Conservation (phyloP, 306 rosid species). For the Nissolia schottii region DNA sequence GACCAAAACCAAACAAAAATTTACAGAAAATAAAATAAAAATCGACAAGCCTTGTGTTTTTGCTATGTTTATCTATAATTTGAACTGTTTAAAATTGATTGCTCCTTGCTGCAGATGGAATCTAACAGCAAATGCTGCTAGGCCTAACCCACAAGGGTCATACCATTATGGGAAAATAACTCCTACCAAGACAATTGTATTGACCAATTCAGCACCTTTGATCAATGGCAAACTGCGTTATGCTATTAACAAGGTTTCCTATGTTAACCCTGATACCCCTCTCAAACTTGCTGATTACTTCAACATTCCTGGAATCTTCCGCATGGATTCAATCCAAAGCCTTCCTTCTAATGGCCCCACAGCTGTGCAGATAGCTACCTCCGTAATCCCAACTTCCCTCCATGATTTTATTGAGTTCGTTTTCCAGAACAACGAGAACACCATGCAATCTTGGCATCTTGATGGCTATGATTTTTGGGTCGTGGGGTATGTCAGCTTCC, state of each 20-base stretch:
- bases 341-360: slow-evolving; percentile 64
- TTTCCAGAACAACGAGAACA: slow-evolving; percentile 73
- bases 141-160: slow-evolving; percentile 98
- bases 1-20: neutral
- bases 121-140: slow-evolving; percentile 94
- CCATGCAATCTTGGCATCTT: slow-evolving; percentile 86
- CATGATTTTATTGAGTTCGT: slow-evolving; percentile 87
- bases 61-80: neutral
- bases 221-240: slow-evolving; percentile 76
- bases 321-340: slow-evolving; percentile 50
- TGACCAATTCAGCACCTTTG: slow-evolving; percentile 69
- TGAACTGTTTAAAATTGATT: neutral
- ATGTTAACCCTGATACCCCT: slow-evolving; percentile 76
- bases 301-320: slow-evolving; percentile 82
- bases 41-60: neutral
- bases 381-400: slow-evolving; percentile 54
- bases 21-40: too few relatives aligned
- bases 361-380: slow-evolving; percentile 49
- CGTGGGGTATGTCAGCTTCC: slow-evolving; percentile 61
- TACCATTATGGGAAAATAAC: slow-evolving; percentile 82
- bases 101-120: slow-evolving; percentile 68
- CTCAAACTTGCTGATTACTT: slow-evolving; percentile 94
- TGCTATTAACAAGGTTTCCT: slow-evolving; percentile 74
- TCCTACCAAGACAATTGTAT: slow-evolving; percentile 65
- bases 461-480: slow-evolving; percentile 98